These are phyloP conservation scores for Dendrobium officinale DNA, from an alignment of 106 monocot genomes.

Conservation along the genomic window DNA sequence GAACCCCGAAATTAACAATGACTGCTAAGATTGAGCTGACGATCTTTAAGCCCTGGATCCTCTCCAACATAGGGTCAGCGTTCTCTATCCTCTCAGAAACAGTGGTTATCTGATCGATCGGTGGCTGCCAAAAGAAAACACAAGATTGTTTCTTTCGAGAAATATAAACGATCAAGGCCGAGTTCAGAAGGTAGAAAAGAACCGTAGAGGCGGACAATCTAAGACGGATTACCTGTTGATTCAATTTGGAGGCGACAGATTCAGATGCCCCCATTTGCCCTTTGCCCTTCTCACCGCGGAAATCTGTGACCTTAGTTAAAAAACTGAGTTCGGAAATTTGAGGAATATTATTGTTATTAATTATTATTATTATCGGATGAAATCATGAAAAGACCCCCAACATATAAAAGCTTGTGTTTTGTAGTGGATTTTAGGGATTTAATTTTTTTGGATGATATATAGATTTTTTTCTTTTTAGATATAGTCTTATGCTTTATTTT, in stretches of 20 bases:
- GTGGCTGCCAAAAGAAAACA: not conserved
- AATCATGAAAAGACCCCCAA: too few species aligned
- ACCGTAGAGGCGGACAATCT: not conserved
- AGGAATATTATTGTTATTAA: too few species aligned
- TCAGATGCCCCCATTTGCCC: constrained; percentile 47
- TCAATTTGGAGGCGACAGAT: constrained; percentile 26
- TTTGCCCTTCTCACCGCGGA: not conserved
- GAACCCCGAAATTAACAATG: not conserved
- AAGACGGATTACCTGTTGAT: constrained; percentile 5
- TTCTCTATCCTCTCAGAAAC: constrained; percentile 60
- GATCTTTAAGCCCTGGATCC: constrained; percentile 58
- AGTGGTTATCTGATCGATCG: constrained; percentile 69
- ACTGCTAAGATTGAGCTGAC: constrained; percentile 13
- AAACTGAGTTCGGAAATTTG: too few species aligned
- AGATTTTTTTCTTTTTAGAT: too few species aligned
- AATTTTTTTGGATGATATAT: too few species aligned
- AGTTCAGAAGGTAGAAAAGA: not conserved
- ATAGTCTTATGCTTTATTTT: too few species aligned
- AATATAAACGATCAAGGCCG: not conserved
- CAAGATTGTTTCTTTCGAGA: not conserved
- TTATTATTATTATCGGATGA: too few species aligned
- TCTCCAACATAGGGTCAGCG: constrained; percentile 59
- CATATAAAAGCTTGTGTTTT: too few species aligned
- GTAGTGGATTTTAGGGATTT: too few species aligned
- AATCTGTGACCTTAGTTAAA: too few species aligned